Evolutionary conservation across 495 filamentous ascomycete species (phyloP), one percentile per base, ranked within the genome.

Genomic region (Cladorrhinum samala): DNA sequence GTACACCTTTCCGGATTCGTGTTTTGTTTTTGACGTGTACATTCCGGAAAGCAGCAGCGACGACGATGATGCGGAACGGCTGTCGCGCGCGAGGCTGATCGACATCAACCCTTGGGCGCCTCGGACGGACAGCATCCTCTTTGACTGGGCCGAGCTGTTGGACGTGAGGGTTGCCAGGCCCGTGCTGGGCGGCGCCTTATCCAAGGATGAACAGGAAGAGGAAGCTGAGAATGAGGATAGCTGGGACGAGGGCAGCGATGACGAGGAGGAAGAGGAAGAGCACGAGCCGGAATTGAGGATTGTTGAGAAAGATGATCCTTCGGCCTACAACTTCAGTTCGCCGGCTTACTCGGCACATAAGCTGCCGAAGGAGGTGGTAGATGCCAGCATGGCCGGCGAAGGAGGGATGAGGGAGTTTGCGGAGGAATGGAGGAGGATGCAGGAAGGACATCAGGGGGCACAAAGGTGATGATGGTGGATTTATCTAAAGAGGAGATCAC

Each of bases 91-190:
- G 0, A 85, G 91, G 74, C 72, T 99, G 21, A 83, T 97, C 30
- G 93, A 99, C 65, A 83, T 99, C 48, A 97, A 99, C 57, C 89
- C 93, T 0, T 99, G 93, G 88, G 94, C 93, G 9, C 83, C 80
- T 47, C 69, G 89, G 50, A 99, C 93, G 0, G 93, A 99, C 66
- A 82, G 88, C 9, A 65, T 96, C 41, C 71, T 97, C 14, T 99
- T 96, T 64, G 85, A 83, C 47, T 99, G 93, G 93, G 53, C 85
- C 52, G 94, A 97, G 70, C 75, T 99, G 16, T 65, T 99, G 57
- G 79, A 72, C 0, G 78, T 89, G 73, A 72, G 79, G 20, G 82
- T 87, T 16, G 82, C 78, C 9, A 49, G 66, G 24, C 68, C 72
- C 6, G 46, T 80, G 9, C 59, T 78, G 18, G 75, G 76, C 0